phyloP scores from a whole-genome alignment of 345 rosid genomes.

The Euphorbia peplus region DNA sequence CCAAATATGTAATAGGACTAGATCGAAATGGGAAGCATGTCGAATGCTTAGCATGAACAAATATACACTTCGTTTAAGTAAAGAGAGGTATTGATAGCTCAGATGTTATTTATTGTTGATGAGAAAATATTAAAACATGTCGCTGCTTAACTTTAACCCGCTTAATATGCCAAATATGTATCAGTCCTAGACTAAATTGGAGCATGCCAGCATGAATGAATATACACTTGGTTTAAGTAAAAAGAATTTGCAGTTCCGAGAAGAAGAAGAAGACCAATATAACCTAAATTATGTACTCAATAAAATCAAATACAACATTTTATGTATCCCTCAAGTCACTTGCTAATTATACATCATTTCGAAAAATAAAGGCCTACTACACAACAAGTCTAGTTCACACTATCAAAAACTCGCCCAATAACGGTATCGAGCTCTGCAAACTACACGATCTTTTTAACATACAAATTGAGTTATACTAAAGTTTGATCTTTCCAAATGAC shows the following conservation, averaged over 20 bases:
- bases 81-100: too few relatives aligned
- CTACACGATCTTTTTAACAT: background rate
- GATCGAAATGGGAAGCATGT: too few relatives aligned
- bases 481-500: background rate
- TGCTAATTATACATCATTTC: background rate
- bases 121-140: too few relatives aligned
- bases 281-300: background rate
- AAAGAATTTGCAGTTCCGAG: background rate
- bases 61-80: too few relatives aligned
- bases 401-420: constrained; percentile 2
- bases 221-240: background rate
- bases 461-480: background rate
- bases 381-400: constrained; percentile 13
- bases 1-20: too few relatives aligned
- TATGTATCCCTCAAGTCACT: too few relatives aligned
- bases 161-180: too few relatives aligned
- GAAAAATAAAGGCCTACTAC: background rate
- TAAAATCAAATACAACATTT: background rate
- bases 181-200: too few relatives aligned
- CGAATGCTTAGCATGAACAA: too few relatives aligned
- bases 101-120: too few relatives aligned
- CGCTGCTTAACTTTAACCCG: too few relatives aligned
- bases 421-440: background rate
- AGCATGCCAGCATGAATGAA: too few relatives aligned
- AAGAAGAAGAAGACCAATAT: background rate